Base-by-base conservation (phyloP, 345 rosid species). In the Schrenkiella parvula region DNA sequence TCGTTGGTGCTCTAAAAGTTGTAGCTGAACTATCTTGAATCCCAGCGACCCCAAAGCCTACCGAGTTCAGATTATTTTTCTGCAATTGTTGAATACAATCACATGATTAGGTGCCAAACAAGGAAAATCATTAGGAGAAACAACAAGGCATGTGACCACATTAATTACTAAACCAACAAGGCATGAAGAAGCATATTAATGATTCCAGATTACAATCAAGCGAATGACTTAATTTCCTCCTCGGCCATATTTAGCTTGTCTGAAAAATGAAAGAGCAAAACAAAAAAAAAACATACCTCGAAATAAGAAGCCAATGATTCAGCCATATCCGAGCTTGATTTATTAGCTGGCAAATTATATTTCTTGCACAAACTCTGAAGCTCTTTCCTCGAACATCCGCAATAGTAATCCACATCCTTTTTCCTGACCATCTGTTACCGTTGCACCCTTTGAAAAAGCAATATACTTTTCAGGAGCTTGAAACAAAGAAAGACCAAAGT, bases 311-410 rank as follows among this genome's bases (percentile, higher is more conserved):
- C 77, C 51, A 91, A 70, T 22, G 82, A 82, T 71, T 79, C 80
- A 51, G 85, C 91, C 90, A 91, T 82, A 52, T 87, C 87, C 1
- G 73, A 78, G 44, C 80, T 89, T 8, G 95, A 86, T 78, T 80
- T 86, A 75, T 85, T 83, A 14, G 95, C 88, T 23, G 95, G 97
- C 74, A 91, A 79, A 48, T 86, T 83, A 78, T 75, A 83, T 55
- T 73, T 81, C 82, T 86, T 88, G 81, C 97, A 88, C 69, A 87
- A 63, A 79, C 80, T 82, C 56, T 87, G 91, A 67, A 91, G 95
- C 77, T 88, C 91, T 83, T 82, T 89, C 81, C 95, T 76, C 9
- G 97, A 78, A 70, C 80, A 87, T 11, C 74, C 70, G 10, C 62
- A 64, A 66, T 66, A 82, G 67, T 57, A 83, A n/a, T 81, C 82